Percentiles rank a stretch among this genome's conserved stretches.
Evolutionary conservation across 2,329 filamentous ascomycete genomes (phyloP).

Genomic region (Colletotrichum tropicicola): DNA sequence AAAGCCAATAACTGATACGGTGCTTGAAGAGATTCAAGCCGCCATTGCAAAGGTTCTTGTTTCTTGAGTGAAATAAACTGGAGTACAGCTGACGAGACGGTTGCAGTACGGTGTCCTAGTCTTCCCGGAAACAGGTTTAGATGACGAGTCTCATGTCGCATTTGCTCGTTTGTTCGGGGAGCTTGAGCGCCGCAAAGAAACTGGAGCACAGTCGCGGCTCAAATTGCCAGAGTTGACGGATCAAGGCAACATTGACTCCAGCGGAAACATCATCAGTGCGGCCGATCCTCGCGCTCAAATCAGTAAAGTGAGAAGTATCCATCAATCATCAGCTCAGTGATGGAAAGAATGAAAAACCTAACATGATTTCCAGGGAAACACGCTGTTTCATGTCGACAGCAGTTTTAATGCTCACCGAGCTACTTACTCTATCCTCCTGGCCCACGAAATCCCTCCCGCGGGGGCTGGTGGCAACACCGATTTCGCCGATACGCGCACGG

Average conservation of each 20-base stretch:
- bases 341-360: no score
- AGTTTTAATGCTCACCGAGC: constrained; percentile 64
- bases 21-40: constrained; percentile 2
- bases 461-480: constrained; percentile 59
- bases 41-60: constrained; percentile 19
- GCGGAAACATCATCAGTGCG: constrained; percentile 38
- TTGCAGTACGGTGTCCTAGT: constrained; percentile 60
- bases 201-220: constrained; percentile 5
- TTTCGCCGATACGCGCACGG: constrained; percentile 62
- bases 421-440: constrained; percentile 59
- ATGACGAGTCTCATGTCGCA: constrained; percentile 59
- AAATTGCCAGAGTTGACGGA: constrained; percentile 59
- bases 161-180: constrained; percentile 62
- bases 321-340: no score
- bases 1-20: neutral
- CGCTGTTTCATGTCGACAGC: constrained; percentile 63
- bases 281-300: constrained; percentile 49
- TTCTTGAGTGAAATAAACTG: neutral
- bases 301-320: constrained; percentile 49
- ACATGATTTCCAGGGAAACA: constrained; percentile 50
- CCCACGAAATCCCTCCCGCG: constrained; percentile 56
- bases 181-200: constrained; percentile 39
- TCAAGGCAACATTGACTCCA: constrained; percentile 60
- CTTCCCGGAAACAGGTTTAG: constrained; percentile 58
- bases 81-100: neutral